Evolutionary conservation across 2,329 filamentous ascomycete species (phyloP).

Genomic region (Pezicula radicicola): DNA sequence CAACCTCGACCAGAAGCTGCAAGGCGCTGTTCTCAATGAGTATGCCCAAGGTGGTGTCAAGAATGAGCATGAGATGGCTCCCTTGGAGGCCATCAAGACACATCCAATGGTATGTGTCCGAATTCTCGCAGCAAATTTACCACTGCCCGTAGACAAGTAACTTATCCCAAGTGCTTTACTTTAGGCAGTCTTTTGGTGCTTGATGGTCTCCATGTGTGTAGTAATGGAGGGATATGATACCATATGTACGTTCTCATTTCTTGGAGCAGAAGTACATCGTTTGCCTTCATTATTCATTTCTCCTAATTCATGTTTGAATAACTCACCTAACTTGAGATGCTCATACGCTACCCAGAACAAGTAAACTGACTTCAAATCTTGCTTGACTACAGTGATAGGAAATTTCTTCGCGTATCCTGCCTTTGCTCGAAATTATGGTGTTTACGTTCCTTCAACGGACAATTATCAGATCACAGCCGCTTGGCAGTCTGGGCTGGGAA

Average conservation of each 20-base stretch:
- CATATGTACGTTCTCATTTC: too few relatives aligned
- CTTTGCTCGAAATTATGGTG: constrained; percentile 17
- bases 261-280: too few relatives aligned
- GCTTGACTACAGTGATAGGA: not conserved
- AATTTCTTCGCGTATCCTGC: constrained; percentile 18
- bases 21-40: constrained; percentile 1
- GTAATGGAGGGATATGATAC: constrained; percentile 67
- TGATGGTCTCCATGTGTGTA: constrained; percentile 82
- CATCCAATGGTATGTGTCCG: constrained; percentile 61
- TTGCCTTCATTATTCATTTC: too few relatives aligned
- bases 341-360: too few relatives aligned
- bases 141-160: too few relatives aligned
- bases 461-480: constrained; percentile 8
- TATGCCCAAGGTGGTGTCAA: constrained; percentile 3
- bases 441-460: constrained; percentile 6
- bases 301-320: too few relatives aligned
- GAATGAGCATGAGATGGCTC: constrained; percentile 1
- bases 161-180: too few relatives aligned
- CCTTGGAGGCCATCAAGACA: constrained; percentile 66
- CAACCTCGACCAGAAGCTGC: constrained; percentile 1
- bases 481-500: constrained; percentile 4
- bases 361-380: too few relatives aligned
- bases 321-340: not conserved
- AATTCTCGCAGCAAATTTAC: too few relatives aligned
- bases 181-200: constrained; percentile 68